A percentile compares a stretch with the other conserved stretches of the same genome.
These are phyloP conservation scores for Myxozyma sirexii DNA, from an alignment of 805 yeast genomes.

Conservation along the genomic window DNA sequence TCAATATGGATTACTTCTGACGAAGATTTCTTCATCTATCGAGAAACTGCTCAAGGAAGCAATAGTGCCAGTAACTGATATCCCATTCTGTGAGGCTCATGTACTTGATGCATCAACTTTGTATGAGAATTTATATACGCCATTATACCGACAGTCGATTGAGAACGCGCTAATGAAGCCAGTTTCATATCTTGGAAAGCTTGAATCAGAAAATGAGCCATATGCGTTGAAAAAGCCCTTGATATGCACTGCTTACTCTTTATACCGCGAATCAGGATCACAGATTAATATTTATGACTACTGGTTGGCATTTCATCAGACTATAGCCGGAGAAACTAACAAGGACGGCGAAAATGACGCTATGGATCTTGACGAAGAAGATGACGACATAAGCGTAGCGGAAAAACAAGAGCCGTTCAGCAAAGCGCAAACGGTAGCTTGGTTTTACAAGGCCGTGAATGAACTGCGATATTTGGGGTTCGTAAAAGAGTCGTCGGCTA, in stretches of 20 bases:
- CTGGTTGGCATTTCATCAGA: constrained; percentile 30
- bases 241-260: constrained; percentile 20
- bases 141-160: constrained; percentile 15
- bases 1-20: constrained; percentile 9
- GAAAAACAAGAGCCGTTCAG: background rate
- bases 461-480: constrained; percentile 32
- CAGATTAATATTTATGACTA: constrained; percentile 29
- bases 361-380: background rate
- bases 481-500: constrained; percentile 12
- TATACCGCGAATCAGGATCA: constrained; percentile 31
- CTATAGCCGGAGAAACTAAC: background rate
- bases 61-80: constrained; percentile 11
- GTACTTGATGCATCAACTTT: constrained; percentile 17
- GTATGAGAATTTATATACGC: constrained; percentile 13
- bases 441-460: constrained; percentile 25
- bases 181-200: constrained; percentile 2
- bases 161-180: constrained; percentile 23
- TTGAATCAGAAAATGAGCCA: background rate
- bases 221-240: background rate
- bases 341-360: background rate
- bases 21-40: constrained; percentile 6
- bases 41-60: background rate
- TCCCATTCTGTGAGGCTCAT: constrained; percentile 25
- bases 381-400: background rate
- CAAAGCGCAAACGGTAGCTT: constrained; percentile 17